Conservation (phyloP, 768 basidiomycete species). For the Fomitopsis serialis region DNA sequence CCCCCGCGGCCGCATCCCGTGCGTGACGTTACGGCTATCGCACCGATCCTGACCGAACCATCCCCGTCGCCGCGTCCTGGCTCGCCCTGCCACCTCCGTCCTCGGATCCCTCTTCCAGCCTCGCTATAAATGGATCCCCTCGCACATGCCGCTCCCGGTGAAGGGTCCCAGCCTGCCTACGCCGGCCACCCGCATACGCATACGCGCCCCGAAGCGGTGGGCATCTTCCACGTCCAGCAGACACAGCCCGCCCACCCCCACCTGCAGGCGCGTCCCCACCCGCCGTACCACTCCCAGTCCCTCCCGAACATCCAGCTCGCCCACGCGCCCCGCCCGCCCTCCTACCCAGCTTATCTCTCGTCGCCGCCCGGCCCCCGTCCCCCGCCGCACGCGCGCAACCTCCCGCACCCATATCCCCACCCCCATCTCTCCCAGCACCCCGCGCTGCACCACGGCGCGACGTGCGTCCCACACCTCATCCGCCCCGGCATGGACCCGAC, state of each 20-base stretch:
- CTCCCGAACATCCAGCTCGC: no score
- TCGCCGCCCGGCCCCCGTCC: neutral
- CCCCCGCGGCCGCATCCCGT: neutral
- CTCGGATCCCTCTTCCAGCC: neutral
- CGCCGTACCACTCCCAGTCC: no score
- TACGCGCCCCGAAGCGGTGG: neutral
- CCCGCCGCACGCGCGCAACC: neutral
- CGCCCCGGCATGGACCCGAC: slow-evolving; percentile 57
- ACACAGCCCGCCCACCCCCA: neutral
- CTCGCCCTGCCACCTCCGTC: neutral
- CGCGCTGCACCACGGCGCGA: slow-evolving; percentile 16
- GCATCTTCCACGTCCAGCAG: neutral
- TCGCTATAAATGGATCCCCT: neutral
- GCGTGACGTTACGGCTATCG: neutral
- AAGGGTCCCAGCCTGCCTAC: neutral
- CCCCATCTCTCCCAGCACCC: neutral
- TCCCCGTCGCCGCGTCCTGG: neutral
- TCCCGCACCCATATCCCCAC: neutral
- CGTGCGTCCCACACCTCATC: slow-evolving; percentile 43
- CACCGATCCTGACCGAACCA: neutral
- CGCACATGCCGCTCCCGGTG: neutral
- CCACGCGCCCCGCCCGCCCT: no score
- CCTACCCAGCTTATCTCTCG: neutral
- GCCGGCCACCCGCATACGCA: neutral
- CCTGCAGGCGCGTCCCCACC: neutral